These are phyloP conservation scores for Stagonosporopsis cucurbitacearum DNA, from an alignment of 2,329 filamentous ascomycete genomes.

Conservation along the genomic window DNA sequence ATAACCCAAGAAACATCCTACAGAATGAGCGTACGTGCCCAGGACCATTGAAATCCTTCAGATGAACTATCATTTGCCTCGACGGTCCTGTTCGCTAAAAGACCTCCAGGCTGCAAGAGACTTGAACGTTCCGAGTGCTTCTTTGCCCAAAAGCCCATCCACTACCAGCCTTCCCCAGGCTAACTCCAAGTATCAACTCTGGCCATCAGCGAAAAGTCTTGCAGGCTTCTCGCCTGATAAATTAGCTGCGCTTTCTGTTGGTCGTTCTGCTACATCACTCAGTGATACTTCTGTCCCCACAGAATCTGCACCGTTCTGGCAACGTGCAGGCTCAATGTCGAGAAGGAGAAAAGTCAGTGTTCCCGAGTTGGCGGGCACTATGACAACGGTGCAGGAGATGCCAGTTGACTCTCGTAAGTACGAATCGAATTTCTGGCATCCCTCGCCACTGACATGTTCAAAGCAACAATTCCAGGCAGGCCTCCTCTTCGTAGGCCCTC, in stretches of 20 bases:
- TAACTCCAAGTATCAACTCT: conserved; percentile 46
- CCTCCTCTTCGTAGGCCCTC: conserved; percentile 47
- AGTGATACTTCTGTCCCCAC: conserved; percentile 48
- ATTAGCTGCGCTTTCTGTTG: conserved; percentile 45
- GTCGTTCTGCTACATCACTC: conserved; percentile 49
- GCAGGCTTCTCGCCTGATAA: conserved; percentile 41
- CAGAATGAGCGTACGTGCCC: conserved; percentile 40
- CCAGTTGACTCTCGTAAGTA: conserved; percentile 51
- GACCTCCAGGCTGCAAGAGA: conserved; percentile 41
- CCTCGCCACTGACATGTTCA: conserved; percentile 20
- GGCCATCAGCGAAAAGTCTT: conserved; percentile 44
- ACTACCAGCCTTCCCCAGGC: conserved; percentile 33
- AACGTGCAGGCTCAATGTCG: conserved; percentile 47
- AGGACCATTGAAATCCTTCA: conserved; percentile 24
- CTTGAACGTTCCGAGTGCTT: conserved; percentile 20
- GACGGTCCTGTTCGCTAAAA: conserved; percentile 45
- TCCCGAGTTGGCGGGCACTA: conserved; percentile 47
- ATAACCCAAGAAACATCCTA: conserved; percentile 48
- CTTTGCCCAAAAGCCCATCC: conserved; percentile 40
- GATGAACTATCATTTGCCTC: conserved; percentile 44
- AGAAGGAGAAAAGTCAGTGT: conserved; percentile 51
- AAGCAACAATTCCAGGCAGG: conserved; percentile 51
- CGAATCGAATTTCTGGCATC: background rate
- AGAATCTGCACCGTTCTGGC: conserved; percentile 45
- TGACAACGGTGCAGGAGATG: conserved; percentile 49